Conservation (phyloP, 2,329 filamentous ascomycete genomes). For the Diaporthe sp. region DNA sequence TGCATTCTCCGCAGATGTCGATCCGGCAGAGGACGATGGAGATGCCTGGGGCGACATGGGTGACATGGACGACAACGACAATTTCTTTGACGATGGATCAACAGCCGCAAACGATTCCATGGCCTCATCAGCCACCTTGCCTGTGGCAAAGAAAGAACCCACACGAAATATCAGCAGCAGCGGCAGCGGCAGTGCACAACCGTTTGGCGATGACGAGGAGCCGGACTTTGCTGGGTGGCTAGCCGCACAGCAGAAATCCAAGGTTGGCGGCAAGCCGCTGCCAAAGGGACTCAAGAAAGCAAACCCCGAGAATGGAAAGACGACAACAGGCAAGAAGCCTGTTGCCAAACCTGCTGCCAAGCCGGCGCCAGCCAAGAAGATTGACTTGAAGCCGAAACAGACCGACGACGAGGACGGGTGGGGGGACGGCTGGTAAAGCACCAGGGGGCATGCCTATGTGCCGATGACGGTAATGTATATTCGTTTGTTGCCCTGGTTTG, state of each 20-base stretch:
- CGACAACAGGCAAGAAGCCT: constrained; percentile 53
- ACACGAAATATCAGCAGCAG: constrained; percentile 35
- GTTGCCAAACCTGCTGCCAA: constrained; percentile 55
- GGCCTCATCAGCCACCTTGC: constrained; percentile 36
- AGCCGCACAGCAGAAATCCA: constrained; percentile 84
- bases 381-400: constrained; percentile 74
- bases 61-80: constrained; percentile 54
- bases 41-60: constrained; percentile 81
- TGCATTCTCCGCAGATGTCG: constrained; percentile 65
- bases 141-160: constrained; percentile 39
- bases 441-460: background rate
- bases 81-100: constrained; percentile 52
- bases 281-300: constrained; percentile 85
- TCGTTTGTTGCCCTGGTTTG: constrained; percentile 1
- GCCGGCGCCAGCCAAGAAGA: constrained; percentile 68
- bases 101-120: constrained; percentile 33
- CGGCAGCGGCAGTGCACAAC: constrained; percentile 51
- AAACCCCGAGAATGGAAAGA: constrained; percentile 48
- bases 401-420: constrained; percentile 66
- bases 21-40: constrained; percentile 70
- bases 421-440: constrained; percentile 71
- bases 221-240: constrained; percentile 97
- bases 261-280: constrained; percentile 72
- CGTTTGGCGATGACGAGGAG: constrained; percentile 86
- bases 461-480: constrained; percentile 24